Percentiles rank a stretch among this genome's conserved stretches.
phyloP scores from a whole-genome alignment of 2,329 filamentous ascomycete genomes.

The Fusarium sp. region DNA sequence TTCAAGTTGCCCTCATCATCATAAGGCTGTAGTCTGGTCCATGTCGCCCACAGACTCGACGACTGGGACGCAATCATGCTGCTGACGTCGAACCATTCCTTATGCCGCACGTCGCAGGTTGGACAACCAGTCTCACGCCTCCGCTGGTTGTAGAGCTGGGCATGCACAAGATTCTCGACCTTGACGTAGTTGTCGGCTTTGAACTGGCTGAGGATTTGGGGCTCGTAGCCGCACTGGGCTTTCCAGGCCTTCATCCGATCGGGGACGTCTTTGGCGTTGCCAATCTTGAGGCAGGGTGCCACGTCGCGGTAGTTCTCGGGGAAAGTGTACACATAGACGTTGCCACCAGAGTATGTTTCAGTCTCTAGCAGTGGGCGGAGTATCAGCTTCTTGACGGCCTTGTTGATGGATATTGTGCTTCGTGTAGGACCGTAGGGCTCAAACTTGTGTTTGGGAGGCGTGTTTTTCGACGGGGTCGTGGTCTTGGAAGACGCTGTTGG shows the following conservation, averaged over 20 bases:
- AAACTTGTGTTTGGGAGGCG: conserved; percentile 34
- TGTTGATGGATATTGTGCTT: conserved; percentile 32
- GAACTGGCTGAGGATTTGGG: conserved; percentile 33
- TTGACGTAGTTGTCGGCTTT: conserved; percentile 42
- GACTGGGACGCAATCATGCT: conserved; percentile 25
- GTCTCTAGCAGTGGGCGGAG: not conserved
- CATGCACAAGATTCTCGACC: conserved; percentile 52
- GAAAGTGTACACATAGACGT: conserved; percentile 48
- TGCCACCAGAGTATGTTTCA: conserved; percentile 28
- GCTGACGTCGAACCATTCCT: conserved; percentile 51
- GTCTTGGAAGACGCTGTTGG: not conserved
- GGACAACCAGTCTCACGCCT: conserved; percentile 47
- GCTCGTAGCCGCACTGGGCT: conserved; percentile 45
- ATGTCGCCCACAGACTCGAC: conserved; percentile 49
- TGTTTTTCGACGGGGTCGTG: not conserved
- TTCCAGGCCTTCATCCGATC: conserved; percentile 46
- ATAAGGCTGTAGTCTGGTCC: conserved; percentile 50
- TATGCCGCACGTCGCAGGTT: conserved; percentile 40
- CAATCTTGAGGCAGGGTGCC: conserved; percentile 51
- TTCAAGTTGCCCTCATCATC: conserved; percentile 44
- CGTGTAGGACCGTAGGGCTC: conserved; percentile 26
- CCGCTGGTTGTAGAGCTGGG: conserved; percentile 46
- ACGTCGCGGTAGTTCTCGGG: conserved; percentile 33
- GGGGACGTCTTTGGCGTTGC: conserved; percentile 40
- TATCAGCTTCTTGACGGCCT: conserved; percentile 32